phyloP scores from a whole-genome alignment of 1,284 basidiomycete genomes.

The Boletellus deceptivus region DNA sequence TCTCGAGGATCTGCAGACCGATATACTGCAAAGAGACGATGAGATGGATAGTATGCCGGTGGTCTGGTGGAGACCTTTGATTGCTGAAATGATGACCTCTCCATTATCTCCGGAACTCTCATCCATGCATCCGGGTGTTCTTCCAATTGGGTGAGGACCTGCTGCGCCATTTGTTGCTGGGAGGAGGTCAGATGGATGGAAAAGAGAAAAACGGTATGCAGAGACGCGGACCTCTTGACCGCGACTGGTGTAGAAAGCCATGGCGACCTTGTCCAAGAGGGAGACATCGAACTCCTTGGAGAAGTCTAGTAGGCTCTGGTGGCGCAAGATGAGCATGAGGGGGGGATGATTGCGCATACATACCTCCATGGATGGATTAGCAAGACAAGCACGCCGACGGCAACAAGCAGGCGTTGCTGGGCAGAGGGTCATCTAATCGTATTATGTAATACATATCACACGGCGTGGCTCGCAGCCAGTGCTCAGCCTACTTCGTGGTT shows the following conservation, averaged over 20 bases:
- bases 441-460: constrained; percentile 32
- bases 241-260: constrained; percentile 77
- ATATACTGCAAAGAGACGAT: constrained; percentile 68
- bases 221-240: constrained; percentile 64
- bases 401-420: constrained; percentile 28
- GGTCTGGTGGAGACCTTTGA: constrained; percentile 65
- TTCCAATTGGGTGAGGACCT: constrained; percentile 92
- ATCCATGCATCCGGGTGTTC: constrained; percentile 99
- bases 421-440: constrained; percentile 44
- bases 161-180: constrained; percentile 90
- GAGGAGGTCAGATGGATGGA: constrained; percentile 16
- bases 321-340: constrained; percentile 25
- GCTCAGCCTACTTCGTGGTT: not conserved
- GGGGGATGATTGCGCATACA: constrained; percentile 6
- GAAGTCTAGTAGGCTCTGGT: constrained; percentile 83
- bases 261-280: constrained; percentile 83
- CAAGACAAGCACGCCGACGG: constrained; percentile 11
- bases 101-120: constrained; percentile 91
- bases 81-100: constrained; percentile 82
- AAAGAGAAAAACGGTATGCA: not conserved
- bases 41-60: constrained; percentile 10
- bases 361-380: constrained; percentile 37
- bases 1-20: constrained; percentile 92
- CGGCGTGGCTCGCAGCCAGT: too few relatives aligned
- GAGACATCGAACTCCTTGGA: constrained; percentile 81